Conservation (phyloP, 805 yeast species). For the Geotrichum ghanense region DNA sequence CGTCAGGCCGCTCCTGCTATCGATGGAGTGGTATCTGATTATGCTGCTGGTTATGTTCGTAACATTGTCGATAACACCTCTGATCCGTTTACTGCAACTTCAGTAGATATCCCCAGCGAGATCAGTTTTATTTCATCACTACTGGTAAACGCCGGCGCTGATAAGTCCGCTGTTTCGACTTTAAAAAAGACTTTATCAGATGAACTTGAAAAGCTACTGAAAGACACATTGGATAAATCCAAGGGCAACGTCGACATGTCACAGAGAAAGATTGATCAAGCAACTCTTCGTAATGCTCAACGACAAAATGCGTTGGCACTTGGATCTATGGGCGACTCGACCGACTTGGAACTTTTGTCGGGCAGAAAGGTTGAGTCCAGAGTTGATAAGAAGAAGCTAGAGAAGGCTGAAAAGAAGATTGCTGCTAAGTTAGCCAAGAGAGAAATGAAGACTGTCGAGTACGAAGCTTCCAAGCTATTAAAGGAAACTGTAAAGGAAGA, state of each 20-base stretch:
- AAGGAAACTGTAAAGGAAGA: slow-evolving; percentile 52
- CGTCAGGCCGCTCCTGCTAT: slow-evolving; percentile 80
- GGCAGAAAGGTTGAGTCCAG: slow-evolving; percentile 88
- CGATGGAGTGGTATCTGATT: slow-evolving; percentile 81
- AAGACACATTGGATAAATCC: slow-evolving; percentile 34
- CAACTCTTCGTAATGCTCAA: slow-evolving; percentile 58
- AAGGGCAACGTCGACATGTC: slow-evolving; percentile 73
- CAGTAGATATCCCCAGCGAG: slow-evolving; percentile 53
- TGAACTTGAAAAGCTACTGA: slow-evolving; percentile 41
- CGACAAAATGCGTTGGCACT: slow-evolving; percentile 63
- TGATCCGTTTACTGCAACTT: slow-evolving; percentile 68
- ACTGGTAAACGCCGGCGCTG: slow-evolving; percentile 77
- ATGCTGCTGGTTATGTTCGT: slow-evolving; percentile 80
- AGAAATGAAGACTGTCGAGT: slow-evolving; percentile 27
- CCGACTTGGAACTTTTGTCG: slow-evolving; percentile 73
- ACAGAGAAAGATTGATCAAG: slow-evolving; percentile 65
- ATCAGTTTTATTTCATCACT: slow-evolving; percentile 54
- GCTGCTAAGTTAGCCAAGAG: slow-evolving; percentile 90
- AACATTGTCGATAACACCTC: slow-evolving; percentile 68
- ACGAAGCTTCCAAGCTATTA: slow-evolving; percentile 79
- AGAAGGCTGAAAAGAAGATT: slow-evolving; percentile 93
- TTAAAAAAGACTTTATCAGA: slow-evolving; percentile 40
- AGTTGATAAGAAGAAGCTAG: slow-evolving; percentile 93
- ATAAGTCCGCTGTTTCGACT: slow-evolving; percentile 38
- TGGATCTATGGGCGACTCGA: slow-evolving; percentile 58